phyloP scores from a whole-genome alignment of 768 basidiomycete genomes.

The Russula earlei region DNA sequence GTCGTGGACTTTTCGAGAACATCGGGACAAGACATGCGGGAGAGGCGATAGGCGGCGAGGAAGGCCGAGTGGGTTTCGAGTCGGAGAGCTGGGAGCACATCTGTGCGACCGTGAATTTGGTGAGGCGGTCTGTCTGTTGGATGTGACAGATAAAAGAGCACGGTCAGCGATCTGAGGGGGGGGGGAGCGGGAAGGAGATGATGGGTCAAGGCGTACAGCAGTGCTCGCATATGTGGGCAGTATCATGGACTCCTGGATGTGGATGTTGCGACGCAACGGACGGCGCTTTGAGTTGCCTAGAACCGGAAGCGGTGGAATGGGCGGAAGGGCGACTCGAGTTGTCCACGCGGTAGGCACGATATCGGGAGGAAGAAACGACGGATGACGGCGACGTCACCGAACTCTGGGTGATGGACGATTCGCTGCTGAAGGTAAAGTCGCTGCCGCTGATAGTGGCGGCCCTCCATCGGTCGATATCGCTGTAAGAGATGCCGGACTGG shows the following conservation, averaged over 20 bases:
- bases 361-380: conserved; percentile 4
- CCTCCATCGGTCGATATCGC: conserved; percentile 15
- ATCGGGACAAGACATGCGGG: conserved; percentile 14
- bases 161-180: too few species aligned
- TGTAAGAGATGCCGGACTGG: conserved; percentile 12
- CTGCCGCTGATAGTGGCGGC: conserved; percentile 1
- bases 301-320: background rate
- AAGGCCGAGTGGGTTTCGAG: conserved; percentile 20
- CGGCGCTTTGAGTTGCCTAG: background rate
- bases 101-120: conserved; percentile 19
- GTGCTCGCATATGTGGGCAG: conserved; percentile 9
- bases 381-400: conserved; percentile 9
- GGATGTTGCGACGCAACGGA: background rate
- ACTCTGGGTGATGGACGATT: conserved; percentile 14
- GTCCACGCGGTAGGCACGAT: conserved; percentile 5
- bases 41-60: conserved; percentile 18
- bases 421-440: conserved; percentile 15
- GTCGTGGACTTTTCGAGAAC: conserved; percentile 7
- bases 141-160: too few species aligned
- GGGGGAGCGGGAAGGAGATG: background rate
- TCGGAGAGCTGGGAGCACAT: conserved; percentile 20
- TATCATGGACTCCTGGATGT: background rate
- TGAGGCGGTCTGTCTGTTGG: conserved; percentile 12
- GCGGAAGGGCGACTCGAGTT: background rate
- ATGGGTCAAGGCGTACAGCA: conserved; percentile 1